Percentiles rank a stretch among this genome's conserved stretches.
Evolutionary conservation across 805 yeast genomes (phyloP).

Genomic region (Hanseniaspora singularis): DNA sequence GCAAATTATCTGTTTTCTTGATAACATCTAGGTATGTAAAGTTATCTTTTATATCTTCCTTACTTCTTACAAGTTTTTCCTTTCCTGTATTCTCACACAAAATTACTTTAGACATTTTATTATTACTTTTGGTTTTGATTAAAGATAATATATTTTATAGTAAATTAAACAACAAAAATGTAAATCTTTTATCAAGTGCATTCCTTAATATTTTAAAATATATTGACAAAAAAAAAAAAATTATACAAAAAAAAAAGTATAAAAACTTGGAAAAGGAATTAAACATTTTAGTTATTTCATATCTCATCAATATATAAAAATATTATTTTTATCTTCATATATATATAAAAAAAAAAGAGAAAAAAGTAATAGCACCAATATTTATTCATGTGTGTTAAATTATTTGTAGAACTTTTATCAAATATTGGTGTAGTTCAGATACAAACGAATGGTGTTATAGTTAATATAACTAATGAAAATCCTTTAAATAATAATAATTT

Average conservation of each 20-base stretch:
- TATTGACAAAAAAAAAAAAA: too few species aligned
- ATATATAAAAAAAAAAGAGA: too few species aligned
- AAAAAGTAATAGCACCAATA: too few species aligned
- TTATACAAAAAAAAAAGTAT: too few species aligned
- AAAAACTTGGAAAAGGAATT: too few species aligned
- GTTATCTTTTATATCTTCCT: conserved; percentile 18
- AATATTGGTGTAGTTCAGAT: neutral
- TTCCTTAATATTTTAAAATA: too few species aligned
- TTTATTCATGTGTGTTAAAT: too few species aligned
- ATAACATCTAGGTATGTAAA: conserved; percentile 24
- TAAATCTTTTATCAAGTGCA: too few species aligned
- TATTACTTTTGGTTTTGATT: conserved; percentile 14
- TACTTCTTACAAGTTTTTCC: conserved; percentile 23
- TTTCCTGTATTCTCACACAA: conserved; percentile 17
- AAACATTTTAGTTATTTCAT: too few species aligned
- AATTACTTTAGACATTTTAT: conserved; percentile 19
- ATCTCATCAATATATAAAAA: too few species aligned
- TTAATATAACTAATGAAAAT: neutral
- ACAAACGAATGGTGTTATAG: neutral
- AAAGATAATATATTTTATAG: too few species aligned
- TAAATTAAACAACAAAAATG: neutral
- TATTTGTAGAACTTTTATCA: neutral
- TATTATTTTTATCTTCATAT: too few species aligned
- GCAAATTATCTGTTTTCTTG: conserved; percentile 25
- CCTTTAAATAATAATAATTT: neutral